A percentile compares a stretch with the other conserved stretches of the same genome.
Evolutionary conservation across 441 rosid genomes (phyloP).

Genomic region (Corymbia calophylla): DNA sequence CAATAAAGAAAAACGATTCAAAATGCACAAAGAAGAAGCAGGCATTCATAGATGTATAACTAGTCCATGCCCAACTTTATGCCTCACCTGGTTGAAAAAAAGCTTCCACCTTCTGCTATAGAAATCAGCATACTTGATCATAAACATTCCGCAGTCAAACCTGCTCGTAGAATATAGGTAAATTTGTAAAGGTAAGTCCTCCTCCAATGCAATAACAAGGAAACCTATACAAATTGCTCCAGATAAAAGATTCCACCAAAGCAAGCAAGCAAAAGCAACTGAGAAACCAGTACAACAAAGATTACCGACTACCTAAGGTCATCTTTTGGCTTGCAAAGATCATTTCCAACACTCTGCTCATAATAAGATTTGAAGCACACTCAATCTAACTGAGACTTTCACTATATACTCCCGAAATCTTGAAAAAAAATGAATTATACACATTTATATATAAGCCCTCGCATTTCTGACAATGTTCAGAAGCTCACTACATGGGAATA

Average conservation of each 20-base stretch:
- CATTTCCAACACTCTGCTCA: neutral
- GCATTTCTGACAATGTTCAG: neutral
- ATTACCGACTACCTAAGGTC: neutral
- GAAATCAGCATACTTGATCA: constrained; percentile 88
- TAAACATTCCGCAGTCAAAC: constrained; percentile 90
- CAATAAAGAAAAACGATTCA: neutral
- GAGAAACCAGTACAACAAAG: neutral
- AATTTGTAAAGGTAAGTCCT: neutral
- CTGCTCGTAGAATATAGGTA: constrained; percentile 19
- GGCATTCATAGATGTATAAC: neutral
- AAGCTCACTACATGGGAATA: neutral
- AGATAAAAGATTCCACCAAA: neutral
- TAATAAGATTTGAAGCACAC: neutral
- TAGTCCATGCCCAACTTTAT: neutral
- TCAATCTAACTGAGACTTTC: neutral
- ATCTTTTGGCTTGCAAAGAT: neutral
- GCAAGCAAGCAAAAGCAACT: neutral
- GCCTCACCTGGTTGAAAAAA: constrained; percentile 74
- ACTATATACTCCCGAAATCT: neutral
- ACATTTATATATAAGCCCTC: neutral
- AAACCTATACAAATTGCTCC: neutral
- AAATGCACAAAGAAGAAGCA: neutral
- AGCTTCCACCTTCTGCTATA: constrained; percentile 68
- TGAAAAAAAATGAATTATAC: neutral
- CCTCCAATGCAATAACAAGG: neutral